Evolutionary conservation across 2,329 filamentous ascomycete genomes (phyloP), one percentile per base, ranked within the genome.

Genomic region (Whalleya microplaca): DNA sequence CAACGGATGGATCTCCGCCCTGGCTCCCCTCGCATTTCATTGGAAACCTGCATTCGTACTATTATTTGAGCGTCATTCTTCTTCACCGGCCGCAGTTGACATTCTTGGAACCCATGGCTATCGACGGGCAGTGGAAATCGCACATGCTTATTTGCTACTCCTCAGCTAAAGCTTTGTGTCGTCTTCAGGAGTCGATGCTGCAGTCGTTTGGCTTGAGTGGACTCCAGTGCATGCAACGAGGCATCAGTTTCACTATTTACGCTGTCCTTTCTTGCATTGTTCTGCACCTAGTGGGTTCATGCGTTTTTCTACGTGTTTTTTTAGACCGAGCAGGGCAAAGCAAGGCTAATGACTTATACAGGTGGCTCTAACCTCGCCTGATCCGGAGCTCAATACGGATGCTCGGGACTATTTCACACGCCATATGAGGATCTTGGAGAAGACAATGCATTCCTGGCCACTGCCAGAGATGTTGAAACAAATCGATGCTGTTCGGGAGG

Each of bases 191-290:
- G 74, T 88, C 88, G 1, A 85, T 96, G 37, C 70, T 96, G 56
- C 83, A 88, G 51, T 83, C 84, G 0, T 96, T 88, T 72, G 91
- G 92, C 2, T 78, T 96, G 58, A 84, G 84, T 16, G 94, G 93
- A 0, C 79, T 98, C 16, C 82, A 95, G 65, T 96, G 89, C 75
- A 97, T 97, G 94, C 89, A 94, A 68, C 84, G 94, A 64, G 94
- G 94, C 41, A 92, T 96, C 71, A 96, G 93, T 73, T 98, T 96
- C 69, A 92, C 91, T 5, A 92, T 98, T n/a, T 98, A 98, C 69
- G 87, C 88, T 53, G 86, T 96, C 21, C 78, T 98, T 45, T 95
- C 92, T 0, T 96, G 93, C 77, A 93, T 94, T 21, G 93, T 97
- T 75, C 83, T 98, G 52, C 93, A 98, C 73, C 75, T 98, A 75